Conservation (phyloP, 352 stramenopile genomes). For the Globisporangium paroecandrum region DNA sequence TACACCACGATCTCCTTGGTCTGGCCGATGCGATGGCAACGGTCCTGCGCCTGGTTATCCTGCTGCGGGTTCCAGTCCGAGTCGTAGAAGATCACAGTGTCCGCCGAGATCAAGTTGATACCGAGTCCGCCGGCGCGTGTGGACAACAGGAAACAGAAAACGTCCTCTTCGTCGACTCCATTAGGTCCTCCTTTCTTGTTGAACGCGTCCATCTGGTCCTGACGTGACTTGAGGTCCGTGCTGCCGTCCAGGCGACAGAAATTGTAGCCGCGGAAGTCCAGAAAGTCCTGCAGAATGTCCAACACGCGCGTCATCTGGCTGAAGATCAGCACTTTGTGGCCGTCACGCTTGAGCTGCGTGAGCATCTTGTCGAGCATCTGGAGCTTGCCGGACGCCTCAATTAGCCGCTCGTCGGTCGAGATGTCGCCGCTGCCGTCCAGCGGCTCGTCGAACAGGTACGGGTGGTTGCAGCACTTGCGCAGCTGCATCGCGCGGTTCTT, state of each 20-base stretch:
- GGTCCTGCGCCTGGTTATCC: slow-evolving; percentile 91
- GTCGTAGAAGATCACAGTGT: slow-evolving; percentile 98
- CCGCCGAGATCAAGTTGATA: slow-evolving; percentile 95
- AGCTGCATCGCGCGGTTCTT: slow-evolving; percentile 78
- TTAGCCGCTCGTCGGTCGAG: slow-evolving; percentile 85
- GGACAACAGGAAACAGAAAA: slow-evolving; percentile 85
- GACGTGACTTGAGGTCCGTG: slow-evolving; percentile 90
- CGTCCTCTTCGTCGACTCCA: slow-evolving; percentile 32
- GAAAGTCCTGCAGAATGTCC: slow-evolving; percentile 97
- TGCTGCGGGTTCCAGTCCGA: slow-evolving; percentile 99
- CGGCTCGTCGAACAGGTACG: slow-evolving; percentile 87
- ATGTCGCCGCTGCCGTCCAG: slow-evolving; percentile 48
- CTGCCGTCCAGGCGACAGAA: slow-evolving; percentile 97
- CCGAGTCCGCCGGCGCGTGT: slow-evolving; percentile 95
- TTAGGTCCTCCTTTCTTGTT: slow-evolving; percentile 69
- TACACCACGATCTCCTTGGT: slow-evolving; percentile 91
- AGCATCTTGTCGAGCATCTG: slow-evolving; percentile 99
- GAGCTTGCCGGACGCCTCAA: slow-evolving; percentile 96
- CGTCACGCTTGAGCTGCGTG: slow-evolving; percentile 89
- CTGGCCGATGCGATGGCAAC: slow-evolving; percentile 89
- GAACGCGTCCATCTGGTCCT: slow-evolving; percentile 97
- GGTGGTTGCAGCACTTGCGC: slow-evolving; percentile 87
- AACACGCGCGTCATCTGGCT: slow-evolving; percentile 98
- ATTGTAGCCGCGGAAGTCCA: slow-evolving; percentile 81
- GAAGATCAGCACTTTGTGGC: slow-evolving; percentile 98